Evolutionary conservation across 169 alveolate species (phyloP).

Genomic region (Eimeria praecox): DNA sequence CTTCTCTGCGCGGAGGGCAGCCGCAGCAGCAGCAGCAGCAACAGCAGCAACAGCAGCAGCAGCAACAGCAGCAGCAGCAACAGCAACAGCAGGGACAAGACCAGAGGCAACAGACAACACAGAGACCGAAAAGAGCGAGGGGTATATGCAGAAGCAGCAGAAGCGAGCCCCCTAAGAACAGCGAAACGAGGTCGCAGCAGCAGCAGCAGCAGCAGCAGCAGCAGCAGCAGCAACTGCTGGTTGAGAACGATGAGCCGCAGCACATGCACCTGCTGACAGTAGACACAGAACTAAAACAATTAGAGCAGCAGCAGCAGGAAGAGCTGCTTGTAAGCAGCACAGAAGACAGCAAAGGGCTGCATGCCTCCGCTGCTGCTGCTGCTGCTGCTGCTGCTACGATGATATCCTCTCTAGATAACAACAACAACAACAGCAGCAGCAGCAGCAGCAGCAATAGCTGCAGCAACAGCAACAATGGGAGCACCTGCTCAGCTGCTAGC

Average conservation of each 20-base stretch:
- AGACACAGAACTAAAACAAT: neutral
- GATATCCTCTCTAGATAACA: neutral
- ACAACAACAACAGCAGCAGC: neutral
- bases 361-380: constrained; percentile 20
- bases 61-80: neutral
- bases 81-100: neutral
- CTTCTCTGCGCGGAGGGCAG: constrained; percentile 17
- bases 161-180: neutral
- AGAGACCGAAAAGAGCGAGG: neutral
- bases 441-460: neutral
- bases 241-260: neutral
- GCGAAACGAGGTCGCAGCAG: neutral
- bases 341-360: neutral
- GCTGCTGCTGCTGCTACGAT: constrained; percentile 35
- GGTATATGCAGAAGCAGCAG: neutral
- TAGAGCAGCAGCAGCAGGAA: neutral
- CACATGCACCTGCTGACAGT: neutral
- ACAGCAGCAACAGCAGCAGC: neutral
- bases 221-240: constrained; percentile 26
- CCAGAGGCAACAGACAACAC: neutral
- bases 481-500: neutral
- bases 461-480: neutral
- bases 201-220: constrained; percentile 17
- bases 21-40: constrained; percentile 17
- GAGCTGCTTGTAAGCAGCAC: neutral